phyloP scores from a whole-genome alignment of 2,329 filamentous ascomycete species.

The Colletotrichum acutatum region DNA sequence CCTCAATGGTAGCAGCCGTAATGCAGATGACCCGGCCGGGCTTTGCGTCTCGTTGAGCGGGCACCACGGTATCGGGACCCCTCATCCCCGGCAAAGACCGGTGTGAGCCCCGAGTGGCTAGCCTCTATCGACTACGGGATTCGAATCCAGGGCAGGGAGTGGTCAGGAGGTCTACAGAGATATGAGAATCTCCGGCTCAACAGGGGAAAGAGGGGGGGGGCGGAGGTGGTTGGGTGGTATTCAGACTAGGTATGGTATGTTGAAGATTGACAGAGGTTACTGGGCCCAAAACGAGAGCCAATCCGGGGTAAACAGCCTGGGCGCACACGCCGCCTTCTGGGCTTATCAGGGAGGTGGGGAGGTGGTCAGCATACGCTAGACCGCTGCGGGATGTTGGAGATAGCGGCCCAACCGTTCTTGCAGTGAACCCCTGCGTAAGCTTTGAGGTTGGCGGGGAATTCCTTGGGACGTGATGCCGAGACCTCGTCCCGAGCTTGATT shows the following conservation, averaged over 20 bases:
- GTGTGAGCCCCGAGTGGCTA: constrained; percentile 8
- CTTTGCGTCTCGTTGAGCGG: background rate
- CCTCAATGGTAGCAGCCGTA: background rate
- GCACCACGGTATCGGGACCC: constrained; percentile 6
- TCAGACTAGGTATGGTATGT: background rate
- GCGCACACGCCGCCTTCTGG: constrained; percentile 5
- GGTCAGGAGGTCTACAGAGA: background rate
- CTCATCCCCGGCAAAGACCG: constrained; percentile 20
- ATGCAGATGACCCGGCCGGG: background rate
- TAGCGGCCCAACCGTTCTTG: background rate
- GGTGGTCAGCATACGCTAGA: constrained; percentile 3
- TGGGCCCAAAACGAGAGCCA: background rate
- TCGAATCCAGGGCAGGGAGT: background rate
- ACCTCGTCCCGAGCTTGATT: constrained; percentile 1
- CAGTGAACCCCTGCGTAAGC: background rate
- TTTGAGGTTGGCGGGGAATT: background rate
- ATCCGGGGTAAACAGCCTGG: constrained; percentile 10
- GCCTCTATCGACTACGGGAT: constrained; percentile 2
- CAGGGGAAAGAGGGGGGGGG: background rate
- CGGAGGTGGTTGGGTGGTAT: background rate
- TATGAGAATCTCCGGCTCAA: background rate
- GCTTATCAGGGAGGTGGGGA: constrained; percentile 7
- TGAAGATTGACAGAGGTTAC: constrained; percentile 5
- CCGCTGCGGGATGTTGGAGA: constrained; percentile 8
- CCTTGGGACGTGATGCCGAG: background rate